These are phyloP conservation scores for Arachnopeziza araneosa DNA, from an alignment of 2,329 filamentous ascomycete species.

Conservation along the genomic window DNA sequence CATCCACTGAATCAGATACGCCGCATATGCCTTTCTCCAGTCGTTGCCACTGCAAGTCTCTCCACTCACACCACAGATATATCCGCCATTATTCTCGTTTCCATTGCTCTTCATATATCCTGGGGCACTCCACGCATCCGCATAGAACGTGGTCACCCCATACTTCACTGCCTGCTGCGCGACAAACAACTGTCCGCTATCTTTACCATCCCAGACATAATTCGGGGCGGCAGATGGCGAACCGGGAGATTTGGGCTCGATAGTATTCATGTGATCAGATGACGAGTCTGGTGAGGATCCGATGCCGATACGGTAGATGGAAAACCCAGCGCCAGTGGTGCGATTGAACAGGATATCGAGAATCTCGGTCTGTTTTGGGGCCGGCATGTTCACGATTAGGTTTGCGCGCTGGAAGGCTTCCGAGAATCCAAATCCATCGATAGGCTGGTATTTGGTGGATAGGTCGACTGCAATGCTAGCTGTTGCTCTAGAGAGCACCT, in stretches of 20 bases:
- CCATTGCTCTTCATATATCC: conserved; percentile 47
- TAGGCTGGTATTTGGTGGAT: conserved; percentile 27
- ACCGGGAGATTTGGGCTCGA: conserved; percentile 41
- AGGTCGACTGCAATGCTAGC: conserved; percentile 20
- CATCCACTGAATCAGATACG: conserved; percentile 43
- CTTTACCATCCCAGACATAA: conserved; percentile 42
- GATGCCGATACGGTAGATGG: conserved; percentile 46
- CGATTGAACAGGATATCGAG: conserved; percentile 43
- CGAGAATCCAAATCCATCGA: conserved; percentile 45
- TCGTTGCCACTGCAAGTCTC: conserved; percentile 37
- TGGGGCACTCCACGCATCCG: conserved; percentile 45
- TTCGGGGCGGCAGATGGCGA: conserved; percentile 35
- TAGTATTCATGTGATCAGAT: conserved; percentile 19
- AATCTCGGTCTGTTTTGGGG: conserved; percentile 30
- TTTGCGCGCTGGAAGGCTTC: conserved; percentile 42
- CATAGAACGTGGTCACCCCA: conserved; percentile 42
- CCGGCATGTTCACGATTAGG: conserved; percentile 34
- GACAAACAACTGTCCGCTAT: conserved; percentile 46
- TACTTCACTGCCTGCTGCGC: conserved; percentile 40
- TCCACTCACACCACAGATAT: conserved; percentile 39
- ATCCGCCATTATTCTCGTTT: conserved; percentile 39
- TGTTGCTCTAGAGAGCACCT: neutral
- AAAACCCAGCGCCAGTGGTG: conserved; percentile 42
- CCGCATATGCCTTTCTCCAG: conserved; percentile 44
- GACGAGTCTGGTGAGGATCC: conserved; percentile 31